Evolutionary conservation across 2,329 filamentous ascomycete species (phyloP), one percentile per base, ranked within the genome.

Genomic region (Aureobasidium melanogenum): DNA sequence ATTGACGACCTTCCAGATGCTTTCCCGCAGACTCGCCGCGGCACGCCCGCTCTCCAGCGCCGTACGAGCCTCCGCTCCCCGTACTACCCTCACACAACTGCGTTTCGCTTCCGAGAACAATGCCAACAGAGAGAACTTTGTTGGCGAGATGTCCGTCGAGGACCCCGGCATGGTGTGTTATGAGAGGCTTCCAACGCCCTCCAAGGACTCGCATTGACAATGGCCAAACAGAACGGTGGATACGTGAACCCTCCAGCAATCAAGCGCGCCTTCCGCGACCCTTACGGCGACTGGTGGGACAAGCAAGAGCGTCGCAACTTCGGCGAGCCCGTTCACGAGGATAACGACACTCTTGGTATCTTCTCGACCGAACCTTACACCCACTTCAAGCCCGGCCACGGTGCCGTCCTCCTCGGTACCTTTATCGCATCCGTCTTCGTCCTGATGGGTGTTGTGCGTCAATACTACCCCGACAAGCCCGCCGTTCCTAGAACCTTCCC

Each of bases 251-350:
- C 89, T 62, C 84, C 86, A 15, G 77, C 82, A 60, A 79, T 93
- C 76, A 97, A 96, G 82, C 88, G 93, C 68, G 87, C 91, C 75
- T 89, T 91, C 79, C 90, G 94, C 73, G 94, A 97, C 75, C 94
- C 95, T 38, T 84, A 97, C 74, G 93, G 77, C 72, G 87, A 90
- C 72, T 99, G 91, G 91, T 97, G 91, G 90, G 93, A 99, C 77
- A 88, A 91, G 76, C 94, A 99, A 79, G 94, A 97, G 76, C 87
- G 92, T 73, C 86, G 94, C 71, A 97, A 99, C 82, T 97, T 89
- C 74, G 92, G 92, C 76, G 95, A 99, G 77, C 90, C 93, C 14
- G 85, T 96, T 57, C 93, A 99, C 76, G 95, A 99, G 77, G 94
- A 99, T 75, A 88, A 97, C 76, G 95, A 99, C 74, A 82, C 91